Evolutionary conservation across 2,329 filamentous ascomycete species (phyloP).

Genomic region (Aaosphaeria arxii): DNA sequence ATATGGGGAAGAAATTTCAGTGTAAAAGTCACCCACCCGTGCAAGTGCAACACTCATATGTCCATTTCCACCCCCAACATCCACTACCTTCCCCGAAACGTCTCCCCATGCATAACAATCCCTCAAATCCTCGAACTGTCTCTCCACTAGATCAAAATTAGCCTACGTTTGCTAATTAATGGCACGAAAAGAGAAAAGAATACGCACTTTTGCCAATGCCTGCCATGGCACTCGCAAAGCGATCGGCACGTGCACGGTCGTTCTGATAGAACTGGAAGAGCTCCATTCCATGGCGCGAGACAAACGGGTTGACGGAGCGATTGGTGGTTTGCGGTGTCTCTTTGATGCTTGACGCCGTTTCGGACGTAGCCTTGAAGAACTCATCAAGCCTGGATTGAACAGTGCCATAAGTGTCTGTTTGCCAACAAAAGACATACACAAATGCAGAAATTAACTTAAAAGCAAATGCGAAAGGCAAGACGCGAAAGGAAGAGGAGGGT

Average conservation of each 20-base stretch:
- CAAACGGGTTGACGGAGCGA: slow-evolving; percentile 10
- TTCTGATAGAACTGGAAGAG: slow-evolving; percentile 28
- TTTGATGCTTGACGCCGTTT: slow-evolving; percentile 9
- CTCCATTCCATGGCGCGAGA: slow-evolving; percentile 10
- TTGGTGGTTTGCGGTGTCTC: slow-evolving; percentile 6
- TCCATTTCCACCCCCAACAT: slow-evolving; percentile 27
- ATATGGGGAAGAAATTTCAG: too few species aligned
- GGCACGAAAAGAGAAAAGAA: not conserved
- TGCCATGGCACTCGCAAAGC: slow-evolving; percentile 30
- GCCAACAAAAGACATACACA: too few species aligned
- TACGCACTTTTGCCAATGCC: slow-evolving; percentile 8
- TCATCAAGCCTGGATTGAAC: slow-evolving; percentile 14
- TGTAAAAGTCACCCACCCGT: slow-evolving; percentile 10
- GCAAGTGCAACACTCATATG: slow-evolving; percentile 20
- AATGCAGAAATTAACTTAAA: too few species aligned
- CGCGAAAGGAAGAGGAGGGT: not conserved
- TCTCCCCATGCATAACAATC: slow-evolving; percentile 20
- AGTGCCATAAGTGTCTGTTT: not conserved
- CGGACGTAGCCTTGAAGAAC: slow-evolving; percentile 22
- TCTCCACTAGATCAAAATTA: slow-evolving; percentile 9
- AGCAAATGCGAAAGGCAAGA: not conserved
- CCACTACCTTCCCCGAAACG: slow-evolving; percentile 24
- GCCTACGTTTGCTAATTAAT: too few species aligned
- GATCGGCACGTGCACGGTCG: slow-evolving; percentile 15
- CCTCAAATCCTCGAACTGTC: slow-evolving; percentile 11